Evolutionary conservation across 768 basidiomycete genomes (phyloP).

Genomic region (Termitomyces sp.): DNA sequence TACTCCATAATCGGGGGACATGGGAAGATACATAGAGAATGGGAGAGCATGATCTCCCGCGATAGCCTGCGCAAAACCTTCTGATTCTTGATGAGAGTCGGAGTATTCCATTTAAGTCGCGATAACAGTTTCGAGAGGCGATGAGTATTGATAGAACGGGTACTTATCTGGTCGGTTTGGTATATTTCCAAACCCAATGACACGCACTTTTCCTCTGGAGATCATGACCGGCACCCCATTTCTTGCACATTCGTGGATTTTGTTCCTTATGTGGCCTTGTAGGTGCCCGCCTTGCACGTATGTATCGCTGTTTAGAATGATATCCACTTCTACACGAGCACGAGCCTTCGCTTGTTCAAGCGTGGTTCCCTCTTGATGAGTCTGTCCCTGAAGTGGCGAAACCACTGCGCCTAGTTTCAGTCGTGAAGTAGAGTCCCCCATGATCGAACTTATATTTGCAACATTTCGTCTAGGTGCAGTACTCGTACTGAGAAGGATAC

Average conservation of each 20-base stretch:
- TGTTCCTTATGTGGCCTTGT: conserved; percentile 63
- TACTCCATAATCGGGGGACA: conserved; percentile 42
- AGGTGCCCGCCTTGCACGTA: conserved; percentile 78
- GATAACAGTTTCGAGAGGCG: conserved; percentile 44
- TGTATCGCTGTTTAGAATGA: conserved; percentile 67
- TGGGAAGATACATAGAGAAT: conserved; percentile 65
- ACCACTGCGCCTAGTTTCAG: conserved; percentile 50
- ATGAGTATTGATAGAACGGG: conserved; percentile 78
- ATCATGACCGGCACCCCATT: conserved; percentile 58
- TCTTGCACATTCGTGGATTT: conserved; percentile 48
- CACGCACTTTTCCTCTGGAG: conserved; percentile 70
- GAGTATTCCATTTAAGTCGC: conserved; percentile 38
- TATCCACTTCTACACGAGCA: conserved; percentile 78
- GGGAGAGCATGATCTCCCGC: conserved; percentile 69
- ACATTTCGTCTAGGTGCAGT: conserved; percentile 40
- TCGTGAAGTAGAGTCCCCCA: conserved; percentile 56
- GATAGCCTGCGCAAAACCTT: conserved; percentile 57
- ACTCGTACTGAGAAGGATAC: not conserved
- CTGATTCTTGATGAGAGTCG: conserved; percentile 41
- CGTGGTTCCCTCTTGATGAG: conserved; percentile 28
- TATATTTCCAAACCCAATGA: conserved; percentile 81
- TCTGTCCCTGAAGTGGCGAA: conserved; percentile 9
- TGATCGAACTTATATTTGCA: conserved; percentile 53
- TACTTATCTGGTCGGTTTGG: conserved; percentile 53
- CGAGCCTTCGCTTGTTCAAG: conserved; percentile 71